Conservation (phyloP, 345 rosid genomes). For the Stellera chamaejasme region DNA sequence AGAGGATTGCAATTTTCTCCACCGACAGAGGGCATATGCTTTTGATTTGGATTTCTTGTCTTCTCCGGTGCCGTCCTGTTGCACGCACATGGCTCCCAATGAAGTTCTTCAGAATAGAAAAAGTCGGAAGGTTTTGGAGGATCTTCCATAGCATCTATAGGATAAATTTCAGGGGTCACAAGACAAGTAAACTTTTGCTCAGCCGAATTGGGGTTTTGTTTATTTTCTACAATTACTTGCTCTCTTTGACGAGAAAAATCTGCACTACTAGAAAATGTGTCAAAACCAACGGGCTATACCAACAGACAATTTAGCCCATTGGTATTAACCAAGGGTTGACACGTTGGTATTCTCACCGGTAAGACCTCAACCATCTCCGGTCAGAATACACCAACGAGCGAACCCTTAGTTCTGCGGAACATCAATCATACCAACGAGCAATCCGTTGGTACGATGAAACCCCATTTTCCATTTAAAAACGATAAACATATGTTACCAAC, state of each 20-base stretch:
- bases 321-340: too few relatives aligned
- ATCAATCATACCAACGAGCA: too few relatives aligned
- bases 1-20: conserved; percentile 70
- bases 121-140: conserved; percentile 44
- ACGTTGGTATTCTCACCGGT: too few relatives aligned
- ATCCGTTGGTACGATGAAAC: too few relatives aligned
- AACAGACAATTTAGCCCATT: too few relatives aligned
- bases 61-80: conserved; percentile 7
- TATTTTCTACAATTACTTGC: conserved; percentile 18
- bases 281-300: too few relatives aligned
- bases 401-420: too few relatives aligned
- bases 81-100: conserved; percentile 18
- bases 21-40: conserved; percentile 38
- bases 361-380: too few relatives aligned
- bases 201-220: conserved; percentile 11
- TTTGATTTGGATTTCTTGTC: conserved; percentile 17
- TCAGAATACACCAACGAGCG: too few relatives aligned
- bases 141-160: conserved; percentile 41
- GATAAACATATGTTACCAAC: too few relatives aligned
- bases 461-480: too few relatives aligned
- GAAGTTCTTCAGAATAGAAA: conserved; percentile 28
- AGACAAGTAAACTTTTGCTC: conserved; percentile 19
- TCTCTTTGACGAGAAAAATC: conserved; percentile 30
- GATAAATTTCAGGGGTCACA: conserved; percentile 23
- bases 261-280: too few relatives aligned